These are phyloP conservation scores for Cladosporium sp. DNA, from an alignment of 2,329 filamentous ascomycete genomes.

Conservation along the genomic window DNA sequence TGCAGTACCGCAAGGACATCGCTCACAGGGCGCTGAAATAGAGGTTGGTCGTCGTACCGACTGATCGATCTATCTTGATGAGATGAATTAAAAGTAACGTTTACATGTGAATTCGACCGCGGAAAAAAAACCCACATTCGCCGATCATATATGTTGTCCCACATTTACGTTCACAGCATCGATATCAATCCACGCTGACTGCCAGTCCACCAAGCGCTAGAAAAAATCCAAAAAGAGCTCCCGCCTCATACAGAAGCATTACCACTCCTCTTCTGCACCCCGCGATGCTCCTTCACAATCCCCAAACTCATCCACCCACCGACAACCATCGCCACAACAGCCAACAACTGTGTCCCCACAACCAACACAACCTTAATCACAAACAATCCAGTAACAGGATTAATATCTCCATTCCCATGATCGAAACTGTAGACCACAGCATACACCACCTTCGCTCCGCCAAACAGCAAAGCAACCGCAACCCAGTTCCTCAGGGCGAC, in stretches of 20 bases:
- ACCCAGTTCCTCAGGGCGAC: not conserved
- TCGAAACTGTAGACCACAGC: not conserved
- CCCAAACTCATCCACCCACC: not conserved
- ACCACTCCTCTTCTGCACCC: not conserved
- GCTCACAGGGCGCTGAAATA: conserved; percentile 51
- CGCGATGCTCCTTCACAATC: not conserved
- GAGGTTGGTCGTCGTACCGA: not conserved
- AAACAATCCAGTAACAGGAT: not conserved
- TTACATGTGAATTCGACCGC: not conserved
- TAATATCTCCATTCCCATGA: not conserved
- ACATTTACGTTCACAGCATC: too few species aligned
- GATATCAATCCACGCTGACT: too few species aligned
- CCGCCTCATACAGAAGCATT: not conserved
- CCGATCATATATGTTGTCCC: too few species aligned
- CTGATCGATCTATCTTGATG: not conserved
- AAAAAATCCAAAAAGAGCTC: too few species aligned
- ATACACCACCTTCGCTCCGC: not conserved
- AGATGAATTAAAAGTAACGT: not conserved
- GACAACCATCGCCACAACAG: not conserved
- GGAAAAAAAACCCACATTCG: too few species aligned
- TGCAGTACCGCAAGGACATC: conserved; percentile 92
- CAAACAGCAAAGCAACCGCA: not conserved
- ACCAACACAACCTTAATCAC: not conserved
- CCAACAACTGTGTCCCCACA: not conserved
- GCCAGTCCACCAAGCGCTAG: too few species aligned